Base-by-base conservation (phyloP, 352 stramenopile genomes). In the Peronosclerospora sorghi region DNA sequence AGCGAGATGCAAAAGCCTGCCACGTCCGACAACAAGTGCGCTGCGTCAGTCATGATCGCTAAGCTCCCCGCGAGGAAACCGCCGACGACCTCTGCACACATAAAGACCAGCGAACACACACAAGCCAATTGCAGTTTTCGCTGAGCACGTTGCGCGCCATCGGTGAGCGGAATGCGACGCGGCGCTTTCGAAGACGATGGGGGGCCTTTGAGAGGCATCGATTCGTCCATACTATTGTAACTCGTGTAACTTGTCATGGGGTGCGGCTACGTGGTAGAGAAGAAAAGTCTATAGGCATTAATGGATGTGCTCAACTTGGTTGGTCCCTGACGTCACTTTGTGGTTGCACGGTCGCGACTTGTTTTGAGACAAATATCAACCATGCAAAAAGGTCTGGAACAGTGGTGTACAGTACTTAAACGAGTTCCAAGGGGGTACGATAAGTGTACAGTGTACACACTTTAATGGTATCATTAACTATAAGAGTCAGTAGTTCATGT, bases 51-150 rank as follows among this genome's bases (percentile, higher is more conserved):
- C 79, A 98, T 84, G 54, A 98, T 95, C 28, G 95, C 94, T 18
- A 98, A 59, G 45, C 81, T 96, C 39, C 89, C 86, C 0, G 89
- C 77, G 19, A 97, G 49, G 23, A 95, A 84, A n/a, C 94, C 95
- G n/a, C 92, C 94, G 15, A 96, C 56, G 10, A 97, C 64, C 72
- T 98, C 95, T 4, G 96, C 74, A 15, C 94, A 51, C 68, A 98
- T 95, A 63, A 98, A 98, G 24, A 83, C 56, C 19, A 91, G 59
- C 47, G 83, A 94, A 38, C 91, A 90, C 0, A 66, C n/a, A 39
- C 73, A 85, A 5, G 73, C 73, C 35, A 72, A 43, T 49, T 83
- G 69, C 44, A 85, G 45, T 54, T 83, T 83, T 29, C 61, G 68
- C 45, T 85, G 74, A 32, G 76, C 78, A 27, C 65, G 62, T 41